Conservation (phyloP, 108 stramenopile genomes). For the Skeletonema potamos region DNA sequence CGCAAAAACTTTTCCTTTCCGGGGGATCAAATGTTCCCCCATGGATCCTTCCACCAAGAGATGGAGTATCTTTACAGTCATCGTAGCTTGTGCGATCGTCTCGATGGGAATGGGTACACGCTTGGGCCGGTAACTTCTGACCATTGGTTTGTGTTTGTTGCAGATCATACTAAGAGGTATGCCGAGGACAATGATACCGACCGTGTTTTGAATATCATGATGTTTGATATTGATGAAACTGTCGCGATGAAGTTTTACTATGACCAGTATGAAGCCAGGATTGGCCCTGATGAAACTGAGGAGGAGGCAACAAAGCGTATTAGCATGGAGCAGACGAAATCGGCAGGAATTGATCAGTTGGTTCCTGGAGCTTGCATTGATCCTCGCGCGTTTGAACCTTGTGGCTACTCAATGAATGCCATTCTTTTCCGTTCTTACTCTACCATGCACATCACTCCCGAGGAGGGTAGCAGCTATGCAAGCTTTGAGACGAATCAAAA, state of each 20-base stretch:
- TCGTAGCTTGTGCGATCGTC: conserved; percentile 80
- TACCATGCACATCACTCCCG: conserved; percentile 99
- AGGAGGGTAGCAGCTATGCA: conserved; percentile 93
- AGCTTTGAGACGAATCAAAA: conserved; percentile 99
- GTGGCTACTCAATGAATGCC: conserved; percentile 96
- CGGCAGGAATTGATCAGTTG: conserved; percentile 87
- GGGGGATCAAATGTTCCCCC: conserved; percentile 90
- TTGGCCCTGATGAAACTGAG: conserved; percentile 66
- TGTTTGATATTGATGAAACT: conserved; percentile 98
- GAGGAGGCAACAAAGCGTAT: conserved; percentile 83
- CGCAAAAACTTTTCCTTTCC: conserved; percentile 99
- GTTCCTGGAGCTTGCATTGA: conserved; percentile 95
- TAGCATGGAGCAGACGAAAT: conserved; percentile 71
- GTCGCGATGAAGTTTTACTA: conserved; percentile 89
- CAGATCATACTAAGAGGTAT: conserved; percentile 93
- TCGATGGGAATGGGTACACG: conserved; percentile 96
- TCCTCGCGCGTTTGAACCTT: conserved; percentile 93
- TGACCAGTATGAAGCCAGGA: conserved; percentile 63
- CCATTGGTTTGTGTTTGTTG: conserved; percentile 99
- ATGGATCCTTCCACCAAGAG: conserved; percentile 91
- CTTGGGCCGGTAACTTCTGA: conserved; percentile 97
- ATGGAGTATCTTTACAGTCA: conserved; percentile 92
- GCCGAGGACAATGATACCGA: conserved; percentile 84
- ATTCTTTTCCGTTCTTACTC: conserved; percentile 96
- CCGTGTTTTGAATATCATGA: conserved; percentile 99